These are phyloP conservation scores for Lachnellula hyalina DNA, from an alignment of 2,329 filamentous ascomycete species.

Conservation along the genomic window DNA sequence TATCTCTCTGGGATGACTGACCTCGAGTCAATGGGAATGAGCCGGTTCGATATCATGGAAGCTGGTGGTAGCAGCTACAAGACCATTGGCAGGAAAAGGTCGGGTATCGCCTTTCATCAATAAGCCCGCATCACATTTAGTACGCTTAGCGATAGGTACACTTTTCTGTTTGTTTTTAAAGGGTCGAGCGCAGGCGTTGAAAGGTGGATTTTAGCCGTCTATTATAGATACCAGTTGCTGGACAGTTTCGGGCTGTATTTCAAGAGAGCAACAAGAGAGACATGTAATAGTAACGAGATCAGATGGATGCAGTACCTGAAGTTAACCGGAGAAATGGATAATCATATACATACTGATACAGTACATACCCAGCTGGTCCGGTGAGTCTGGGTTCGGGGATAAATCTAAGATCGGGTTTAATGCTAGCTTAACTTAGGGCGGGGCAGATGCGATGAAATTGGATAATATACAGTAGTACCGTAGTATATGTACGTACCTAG, in stretches of 20 bases:
- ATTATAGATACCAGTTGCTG: constrained; percentile 17
- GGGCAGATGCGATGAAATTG: too few relatives aligned
- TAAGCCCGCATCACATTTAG: constrained; percentile 3
- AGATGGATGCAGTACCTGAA: too few relatives aligned
- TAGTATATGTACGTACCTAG: too few relatives aligned
- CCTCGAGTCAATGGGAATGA: constrained; percentile 27
- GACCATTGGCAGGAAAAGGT: constrained; percentile 28
- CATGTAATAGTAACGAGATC: constrained; percentile 9
- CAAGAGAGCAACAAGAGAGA: neutral
- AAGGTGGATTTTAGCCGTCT: constrained; percentile 5
- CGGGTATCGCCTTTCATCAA: constrained; percentile 30
- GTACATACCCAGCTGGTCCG: neutral
- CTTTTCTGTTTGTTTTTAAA: constrained; percentile 10
- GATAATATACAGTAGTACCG: too few relatives aligned
- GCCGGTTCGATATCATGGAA: constrained; percentile 31
- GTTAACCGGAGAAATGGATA: neutral
- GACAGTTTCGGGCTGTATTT: constrained; percentile 8
- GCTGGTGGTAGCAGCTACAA: constrained; percentile 28
- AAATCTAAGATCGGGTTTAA: too few relatives aligned
- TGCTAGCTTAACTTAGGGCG: too few relatives aligned
- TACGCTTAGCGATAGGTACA: neutral
- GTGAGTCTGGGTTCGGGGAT: too few relatives aligned
- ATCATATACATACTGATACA: neutral
- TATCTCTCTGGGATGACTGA: constrained; percentile 64
- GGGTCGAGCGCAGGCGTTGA: constrained; percentile 27